phyloP scores from a whole-genome alignment of 495 filamentous ascomycete species.

The Penicillium waksmanii region DNA sequence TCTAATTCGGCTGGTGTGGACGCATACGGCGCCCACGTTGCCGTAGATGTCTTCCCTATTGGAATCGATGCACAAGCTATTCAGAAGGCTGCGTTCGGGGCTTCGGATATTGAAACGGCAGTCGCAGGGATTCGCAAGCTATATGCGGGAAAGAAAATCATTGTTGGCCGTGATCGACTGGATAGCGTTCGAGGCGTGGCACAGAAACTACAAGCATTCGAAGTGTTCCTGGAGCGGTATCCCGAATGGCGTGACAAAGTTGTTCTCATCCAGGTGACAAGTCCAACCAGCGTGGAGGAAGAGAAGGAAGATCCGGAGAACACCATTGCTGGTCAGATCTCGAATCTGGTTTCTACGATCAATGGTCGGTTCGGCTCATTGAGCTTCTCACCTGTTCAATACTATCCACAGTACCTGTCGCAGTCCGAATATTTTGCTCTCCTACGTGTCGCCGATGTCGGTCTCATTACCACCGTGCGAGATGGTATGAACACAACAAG shows the following conservation, averaged over 20 bases:
- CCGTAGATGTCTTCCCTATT: conserved; percentile 88
- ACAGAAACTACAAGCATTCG: conserved; percentile 92
- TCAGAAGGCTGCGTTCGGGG: conserved; percentile 69
- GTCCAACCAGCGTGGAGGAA: conserved; percentile 76
- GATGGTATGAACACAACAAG: conserved; percentile 98
- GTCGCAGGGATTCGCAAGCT: conserved; percentile 66
- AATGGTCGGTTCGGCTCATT: conserved; percentile 87
- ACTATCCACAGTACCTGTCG: conserved; percentile 88
- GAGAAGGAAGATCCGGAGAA: conserved; percentile 67
- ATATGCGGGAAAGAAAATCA: conserved; percentile 84
- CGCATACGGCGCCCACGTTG: conserved; percentile 84
- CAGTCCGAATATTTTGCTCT: conserved; percentile 90
- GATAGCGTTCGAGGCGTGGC: conserved; percentile 88
- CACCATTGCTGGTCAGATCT: conserved; percentile 80
- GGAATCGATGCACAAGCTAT: conserved; percentile 81
- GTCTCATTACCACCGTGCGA: conserved; percentile 86
- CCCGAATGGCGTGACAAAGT: conserved; percentile 89
- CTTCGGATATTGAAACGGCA: conserved; percentile 67
- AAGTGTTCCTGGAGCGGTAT: conserved; percentile 83
- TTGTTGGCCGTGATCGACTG: conserved; percentile 89
- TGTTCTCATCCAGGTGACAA: conserved; percentile 93
- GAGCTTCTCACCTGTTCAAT: conserved; percentile 83
- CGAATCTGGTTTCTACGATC: conserved; percentile 85
- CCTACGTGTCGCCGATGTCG: conserved; percentile 82
- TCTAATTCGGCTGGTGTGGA: conserved; percentile 80